Base-by-base conservation (phyloP, 208 protist species). In the Ichthyophonus hoferi region DNA sequence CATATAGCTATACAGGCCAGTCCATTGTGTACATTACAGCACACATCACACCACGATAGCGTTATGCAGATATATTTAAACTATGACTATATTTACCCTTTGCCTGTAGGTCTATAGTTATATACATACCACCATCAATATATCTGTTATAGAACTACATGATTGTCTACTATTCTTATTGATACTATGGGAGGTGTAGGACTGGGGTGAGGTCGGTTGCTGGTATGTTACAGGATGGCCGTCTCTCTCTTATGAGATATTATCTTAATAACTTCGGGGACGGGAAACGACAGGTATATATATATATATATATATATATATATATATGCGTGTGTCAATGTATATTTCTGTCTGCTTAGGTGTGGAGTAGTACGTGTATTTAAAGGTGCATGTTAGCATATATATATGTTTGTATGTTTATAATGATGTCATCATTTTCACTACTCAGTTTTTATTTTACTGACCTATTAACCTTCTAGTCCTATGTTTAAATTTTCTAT, bases 141-240 rank as follows among this genome's bases (percentile, higher is more conserved):
- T 24, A 3, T 3, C 31, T 40, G 79, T 40, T 24, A 37, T 24
- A 17, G 17, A 24, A 24, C 12, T 24, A 17, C 12, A 3, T 40
- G 12, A 37, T 24, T 24, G 17, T 33, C 3, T 83, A 37, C 58
- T 39, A 33, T 43, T 35, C 12, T 67, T 34, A 12, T 77, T 79
- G 34, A 24, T n/a, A 12, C 12, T 42, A 33, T 38, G 40, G 38
- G 31, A 31, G 2, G 7, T n/a, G 31, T 67, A 87, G 94, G 37
- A 96, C 94, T 43, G 94, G 94, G 40, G 93, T 94, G 77, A 89
- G 94, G 79, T 89, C 79, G 3, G n/a, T 86, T 2, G 2, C 37
- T 31, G 94, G 94, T 79, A 50, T 92, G 2, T 3, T 95, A 0
- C 77, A 92, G 33, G 94, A 96, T 86, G 93, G 92, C 31, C 76